Percentiles rank a stretch among this genome's conserved stretches.
These are phyloP conservation scores for Cercospora beticola DNA, from an alignment of 2,329 filamentous ascomycete genomes.

Conservation along the genomic window DNA sequence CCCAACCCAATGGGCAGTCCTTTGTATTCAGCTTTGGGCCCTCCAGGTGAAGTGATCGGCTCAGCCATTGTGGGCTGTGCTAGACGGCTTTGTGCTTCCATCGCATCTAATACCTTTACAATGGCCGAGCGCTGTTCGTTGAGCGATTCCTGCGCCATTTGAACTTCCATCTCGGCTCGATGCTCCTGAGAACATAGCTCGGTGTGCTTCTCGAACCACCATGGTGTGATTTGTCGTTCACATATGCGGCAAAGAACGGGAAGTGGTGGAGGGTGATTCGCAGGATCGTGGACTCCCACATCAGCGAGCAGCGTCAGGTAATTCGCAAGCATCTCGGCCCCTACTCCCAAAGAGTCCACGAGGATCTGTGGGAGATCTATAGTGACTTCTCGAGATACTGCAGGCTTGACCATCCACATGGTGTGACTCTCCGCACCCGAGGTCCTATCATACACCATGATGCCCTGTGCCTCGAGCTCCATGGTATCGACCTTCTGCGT, in stretches of 20 bases:
- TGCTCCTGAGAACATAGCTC: conserved; percentile 95
- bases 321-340: conserved; percentile 89
- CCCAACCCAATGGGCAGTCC: conserved; percentile 74
- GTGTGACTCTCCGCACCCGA: conserved; percentile 89
- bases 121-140: conserved; percentile 92
- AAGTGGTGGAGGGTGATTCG: conserved; percentile 73
- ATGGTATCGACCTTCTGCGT: conserved; percentile 52
- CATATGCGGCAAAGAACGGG: conserved; percentile 95
- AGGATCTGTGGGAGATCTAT: conserved; percentile 89
- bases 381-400: conserved; percentile 85
- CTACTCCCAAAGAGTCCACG: conserved; percentile 89
- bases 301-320: conserved; percentile 90
- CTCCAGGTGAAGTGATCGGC: conserved; percentile 37
- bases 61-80: conserved; percentile 54
- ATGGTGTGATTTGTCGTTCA: conserved; percentile 92
- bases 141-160: conserved; percentile 88
- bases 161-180: conserved; percentile 94
- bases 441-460: conserved; percentile 92
- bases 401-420: conserved; percentile 99
- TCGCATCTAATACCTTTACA: conserved; percentile 88
- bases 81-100: conserved; percentile 75
- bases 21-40: conserved; percentile 72
- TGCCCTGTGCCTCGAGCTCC: conserved; percentile 91
- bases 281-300: conserved; percentile 70
- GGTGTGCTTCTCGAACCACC: conserved; percentile 99